A percentile compares a stretch with the other conserved stretches of the same genome.
Evolutionary conservation across 2,329 filamentous ascomycete genomes (phyloP).

Genomic region (Cytospora piceae): DNA sequence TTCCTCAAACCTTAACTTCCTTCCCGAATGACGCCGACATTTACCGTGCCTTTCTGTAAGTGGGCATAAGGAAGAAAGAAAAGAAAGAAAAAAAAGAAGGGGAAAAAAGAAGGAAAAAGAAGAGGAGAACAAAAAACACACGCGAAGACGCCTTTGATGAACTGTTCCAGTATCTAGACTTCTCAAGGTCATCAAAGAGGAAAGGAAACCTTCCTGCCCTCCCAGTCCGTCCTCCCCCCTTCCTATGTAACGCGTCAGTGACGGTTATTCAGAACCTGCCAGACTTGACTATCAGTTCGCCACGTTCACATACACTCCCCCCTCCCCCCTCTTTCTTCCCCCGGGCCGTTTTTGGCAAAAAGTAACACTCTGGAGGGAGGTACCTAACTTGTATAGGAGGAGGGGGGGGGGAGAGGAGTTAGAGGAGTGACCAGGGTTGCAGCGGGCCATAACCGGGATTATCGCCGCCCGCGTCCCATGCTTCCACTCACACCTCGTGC

Average conservation of each 20-base stretch:
- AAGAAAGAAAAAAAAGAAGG: no score
- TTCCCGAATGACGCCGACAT: not conserved
- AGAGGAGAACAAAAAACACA: no score
- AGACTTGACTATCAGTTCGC: not conserved
- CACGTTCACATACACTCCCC: not conserved
- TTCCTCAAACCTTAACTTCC: not conserved
- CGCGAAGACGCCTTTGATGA: no score
- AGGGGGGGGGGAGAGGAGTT: no score
- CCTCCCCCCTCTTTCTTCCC: not conserved
- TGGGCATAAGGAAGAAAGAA: not conserved
- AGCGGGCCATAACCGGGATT: not conserved
- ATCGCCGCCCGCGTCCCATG: not conserved
- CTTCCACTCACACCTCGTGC: conserved; percentile 5
- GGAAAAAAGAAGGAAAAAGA: no score
- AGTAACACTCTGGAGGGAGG: not conserved
- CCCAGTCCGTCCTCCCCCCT: not conserved
- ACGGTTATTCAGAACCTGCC: conserved; percentile 15
- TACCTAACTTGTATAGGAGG: not conserved
- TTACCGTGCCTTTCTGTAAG: not conserved
- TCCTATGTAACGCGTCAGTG: conserved; percentile 17
- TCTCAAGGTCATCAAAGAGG: not conserved
- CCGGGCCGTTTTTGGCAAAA: not conserved
- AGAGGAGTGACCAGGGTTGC: not conserved
- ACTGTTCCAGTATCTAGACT: no score
- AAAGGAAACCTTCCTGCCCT: no score